A percentile compares a stretch with the other conserved stretches of the same genome.
phyloP scores from a whole-genome alignment of 2,329 filamentous ascomycete genomes.

The Calycina herbarum region DNA sequence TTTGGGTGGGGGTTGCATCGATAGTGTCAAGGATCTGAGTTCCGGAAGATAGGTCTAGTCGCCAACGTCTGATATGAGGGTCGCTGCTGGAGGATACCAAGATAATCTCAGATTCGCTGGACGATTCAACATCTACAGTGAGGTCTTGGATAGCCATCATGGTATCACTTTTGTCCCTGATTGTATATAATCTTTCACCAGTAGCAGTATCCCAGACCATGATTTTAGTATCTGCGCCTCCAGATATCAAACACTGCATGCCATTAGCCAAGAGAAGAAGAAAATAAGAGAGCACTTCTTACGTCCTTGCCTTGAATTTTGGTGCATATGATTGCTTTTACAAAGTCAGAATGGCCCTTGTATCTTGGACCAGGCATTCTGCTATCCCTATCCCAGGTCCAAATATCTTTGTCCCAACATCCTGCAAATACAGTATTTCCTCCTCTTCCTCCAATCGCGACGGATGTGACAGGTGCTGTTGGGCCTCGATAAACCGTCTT shows the following conservation, averaged over 20 bases:
- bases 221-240: conserved; percentile 76
- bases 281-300: conserved; percentile 21
- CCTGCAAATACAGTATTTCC: conserved; percentile 73
- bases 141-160: conserved; percentile 82
- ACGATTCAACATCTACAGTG: conserved; percentile 67
- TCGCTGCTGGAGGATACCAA: conserved; percentile 82
- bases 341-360: conserved; percentile 83
- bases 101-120: conserved; percentile 49
- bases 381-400: conserved; percentile 74
- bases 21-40: conserved; percentile 53
- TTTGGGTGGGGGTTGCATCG: conserved; percentile 28
- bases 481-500: conserved; percentile 68
- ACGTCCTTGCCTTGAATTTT: conserved; percentile 60
- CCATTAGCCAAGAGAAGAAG: conserved; percentile 16
- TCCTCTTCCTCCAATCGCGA: conserved; percentile 62
- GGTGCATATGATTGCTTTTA: conserved; percentile 73
- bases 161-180: conserved; percentile 70
- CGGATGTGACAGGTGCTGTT: conserved; percentile 74
- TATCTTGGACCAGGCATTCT: conserved; percentile 58
- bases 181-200: conserved; percentile 67
- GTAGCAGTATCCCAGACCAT: conserved; percentile 78
- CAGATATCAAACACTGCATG: conserved; percentile 61
- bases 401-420: conserved; percentile 92
- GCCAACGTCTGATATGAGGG: conserved; percentile 77
- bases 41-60: conserved; percentile 52